Conservation (phyloP, 306 rosid genomes). For the Cicer chorassanicum region DNA sequence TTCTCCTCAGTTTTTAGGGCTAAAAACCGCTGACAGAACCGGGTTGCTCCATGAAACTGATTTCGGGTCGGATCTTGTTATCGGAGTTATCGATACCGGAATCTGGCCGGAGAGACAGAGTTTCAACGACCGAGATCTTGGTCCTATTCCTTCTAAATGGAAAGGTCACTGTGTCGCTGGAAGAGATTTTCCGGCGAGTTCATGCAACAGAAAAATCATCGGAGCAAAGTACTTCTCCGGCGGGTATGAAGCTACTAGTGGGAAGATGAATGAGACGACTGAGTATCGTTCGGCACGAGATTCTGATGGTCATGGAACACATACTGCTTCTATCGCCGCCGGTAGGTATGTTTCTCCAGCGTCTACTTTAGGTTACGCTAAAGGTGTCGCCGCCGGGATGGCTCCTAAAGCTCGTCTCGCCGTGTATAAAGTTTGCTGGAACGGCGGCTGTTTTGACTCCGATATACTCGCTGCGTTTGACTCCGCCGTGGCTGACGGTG, state of each 20-base stretch:
- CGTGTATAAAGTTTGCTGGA: conserved; percentile 85
- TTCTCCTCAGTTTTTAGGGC: conserved; percentile 84
- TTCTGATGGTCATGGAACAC: conserved; percentile 91
- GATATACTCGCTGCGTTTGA: conserved; percentile 92
- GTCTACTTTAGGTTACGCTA: conserved; percentile 75
- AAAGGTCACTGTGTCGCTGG: conserved; percentile 71
- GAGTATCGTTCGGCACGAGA: conserved; percentile 81
- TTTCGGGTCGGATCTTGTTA: conserved; percentile 90
- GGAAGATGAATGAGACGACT: conserved; percentile 73
- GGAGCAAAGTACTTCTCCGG: conserved; percentile 73
- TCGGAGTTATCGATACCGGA: conserved; percentile 89
- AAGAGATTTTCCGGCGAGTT: conserved; percentile 53
- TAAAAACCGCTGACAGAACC: conserved; percentile 60
- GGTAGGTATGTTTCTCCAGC: conserved; percentile 83
- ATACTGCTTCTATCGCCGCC: conserved; percentile 87
- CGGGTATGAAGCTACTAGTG: conserved; percentile 79
- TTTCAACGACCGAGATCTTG: conserved; percentile 70
- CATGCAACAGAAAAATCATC: conserved; percentile 79
- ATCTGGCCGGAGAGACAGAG: conserved; percentile 85
- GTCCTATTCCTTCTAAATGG: conserved; percentile 79
- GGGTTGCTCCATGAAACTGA: conserved; percentile 83
- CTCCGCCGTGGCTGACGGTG: conserved; percentile 77
- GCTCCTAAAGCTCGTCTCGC: conserved; percentile 92
- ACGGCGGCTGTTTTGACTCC: conserved; percentile 75
- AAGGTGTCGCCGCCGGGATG: conserved; percentile 84